phyloP scores from a whole-genome alignment of 768 basidiomycete species.

The Gautieria morchelliformis region DNA sequence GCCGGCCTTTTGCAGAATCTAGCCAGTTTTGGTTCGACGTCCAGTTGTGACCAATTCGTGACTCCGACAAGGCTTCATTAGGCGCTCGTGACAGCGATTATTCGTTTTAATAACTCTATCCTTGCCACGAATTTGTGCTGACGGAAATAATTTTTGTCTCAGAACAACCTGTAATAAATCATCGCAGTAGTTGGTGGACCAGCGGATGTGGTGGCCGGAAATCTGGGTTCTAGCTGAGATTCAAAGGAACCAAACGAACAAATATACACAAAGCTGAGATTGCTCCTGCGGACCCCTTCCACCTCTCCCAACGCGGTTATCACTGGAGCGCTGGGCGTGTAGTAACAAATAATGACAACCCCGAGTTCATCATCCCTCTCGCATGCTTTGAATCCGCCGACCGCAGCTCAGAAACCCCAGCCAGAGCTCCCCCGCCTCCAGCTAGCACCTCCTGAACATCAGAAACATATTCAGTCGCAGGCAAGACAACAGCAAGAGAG shows the following conservation, averaged over 20 bases:
- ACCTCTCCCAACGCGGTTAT: neutral
- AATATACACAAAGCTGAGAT: neutral
- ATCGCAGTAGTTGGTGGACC: no score
- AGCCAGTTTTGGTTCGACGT: neutral
- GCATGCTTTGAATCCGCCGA: neutral
- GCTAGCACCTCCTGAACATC: conserved; percentile 5
- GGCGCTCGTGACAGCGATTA: neutral
- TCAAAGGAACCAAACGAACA: neutral
- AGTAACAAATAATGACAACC: neutral
- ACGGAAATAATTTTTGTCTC: no score
- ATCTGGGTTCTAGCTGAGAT: neutral
- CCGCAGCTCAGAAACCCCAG: neutral
- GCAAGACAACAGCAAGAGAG: neutral
- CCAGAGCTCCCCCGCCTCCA: conserved; percentile 4
- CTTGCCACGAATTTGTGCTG: no score
- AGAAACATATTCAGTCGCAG: conserved; percentile 4
- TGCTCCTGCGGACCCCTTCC: neutral
- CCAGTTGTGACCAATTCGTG: neutral
- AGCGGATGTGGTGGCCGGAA: no score
- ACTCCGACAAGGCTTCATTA: neutral
- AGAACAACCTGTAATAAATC: no score
- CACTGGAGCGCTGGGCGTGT: neutral
- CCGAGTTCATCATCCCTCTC: conserved; percentile 1
- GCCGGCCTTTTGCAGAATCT: no score
- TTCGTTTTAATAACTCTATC: no score